Conservation (phyloP, 2,329 filamentous ascomycete genomes). For the Alternaria sp. region DNA sequence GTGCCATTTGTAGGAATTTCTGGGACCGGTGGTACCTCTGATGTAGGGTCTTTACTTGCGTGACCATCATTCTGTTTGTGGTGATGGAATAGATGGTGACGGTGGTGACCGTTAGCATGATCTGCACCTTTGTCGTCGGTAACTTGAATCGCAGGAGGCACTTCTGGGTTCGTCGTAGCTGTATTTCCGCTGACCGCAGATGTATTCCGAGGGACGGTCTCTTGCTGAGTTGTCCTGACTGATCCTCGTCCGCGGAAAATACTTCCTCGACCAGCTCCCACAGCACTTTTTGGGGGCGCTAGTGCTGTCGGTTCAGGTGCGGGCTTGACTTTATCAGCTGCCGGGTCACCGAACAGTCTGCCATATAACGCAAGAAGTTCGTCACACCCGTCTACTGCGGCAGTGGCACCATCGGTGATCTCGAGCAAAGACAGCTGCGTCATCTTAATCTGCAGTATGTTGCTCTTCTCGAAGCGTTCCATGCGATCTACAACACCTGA, state of each 20-base stretch:
- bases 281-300: conserved; percentile 65
- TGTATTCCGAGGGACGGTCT: conserved; percentile 27
- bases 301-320: conserved; percentile 57
- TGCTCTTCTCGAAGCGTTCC: conserved; percentile 83
- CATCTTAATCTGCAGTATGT: conserved; percentile 93
- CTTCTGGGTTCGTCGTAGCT: conserved; percentile 37
- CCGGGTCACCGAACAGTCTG: conserved; percentile 75
- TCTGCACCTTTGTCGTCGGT: conserved; percentile 66
- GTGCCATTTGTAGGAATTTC: conserved; percentile 30
- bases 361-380: conserved; percentile 85
- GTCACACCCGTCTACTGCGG: conserved; percentile 86
- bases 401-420: conserved; percentile 80
- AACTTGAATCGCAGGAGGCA: conserved; percentile 77
- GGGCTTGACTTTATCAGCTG: conserved; percentile 43
- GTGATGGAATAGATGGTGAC: conserved; percentile 43
- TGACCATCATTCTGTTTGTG: conserved; percentile 48
- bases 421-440: conserved; percentile 88
- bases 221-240: conserved; percentile 30
- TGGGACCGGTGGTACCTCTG: conserved; percentile 37
- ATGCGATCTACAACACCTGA: conserved; percentile 76
- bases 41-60: conserved; percentile 21
- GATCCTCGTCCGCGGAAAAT: conserved; percentile 70
- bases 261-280: conserved; percentile 76
- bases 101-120: conserved; percentile 48
- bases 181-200: conserved; percentile 39